A percentile compares a stretch with the other conserved stretches of the same genome.
These are phyloP conservation scores for Fusarium zealandicum DNA, from an alignment of 2,329 filamentous ascomycete genomes.

Conservation along the genomic window DNA sequence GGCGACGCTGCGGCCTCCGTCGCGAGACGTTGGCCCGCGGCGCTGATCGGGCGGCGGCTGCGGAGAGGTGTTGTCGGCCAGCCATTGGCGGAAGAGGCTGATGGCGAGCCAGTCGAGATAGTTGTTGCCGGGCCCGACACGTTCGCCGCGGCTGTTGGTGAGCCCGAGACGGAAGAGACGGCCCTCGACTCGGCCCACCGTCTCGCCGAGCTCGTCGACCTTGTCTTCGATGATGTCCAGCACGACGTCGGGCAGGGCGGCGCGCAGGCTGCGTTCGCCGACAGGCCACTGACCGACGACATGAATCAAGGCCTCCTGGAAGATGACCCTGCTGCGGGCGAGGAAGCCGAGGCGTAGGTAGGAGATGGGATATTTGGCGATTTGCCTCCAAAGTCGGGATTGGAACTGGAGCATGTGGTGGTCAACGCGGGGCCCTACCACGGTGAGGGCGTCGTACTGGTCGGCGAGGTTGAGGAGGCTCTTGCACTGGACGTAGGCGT, in stretches of 20 bases:
- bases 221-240: constrained; percentile 95
- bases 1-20: constrained; percentile 43
- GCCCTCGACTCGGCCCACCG: constrained; percentile 79
- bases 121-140: constrained; percentile 78
- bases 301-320: constrained; percentile 87
- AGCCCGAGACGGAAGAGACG: constrained; percentile 83
- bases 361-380: constrained; percentile 92
- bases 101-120: constrained; percentile 92
- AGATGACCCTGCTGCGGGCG: constrained; percentile 82
- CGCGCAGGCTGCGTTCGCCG: constrained; percentile 77
- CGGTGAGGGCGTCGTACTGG: constrained; percentile 88
- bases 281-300: constrained; percentile 94
- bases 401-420: constrained; percentile 94
- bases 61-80: constrained; percentile 87
- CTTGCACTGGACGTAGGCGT: constrained; percentile 94
- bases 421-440: constrained; percentile 88
- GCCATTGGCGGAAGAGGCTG: constrained; percentile 88
- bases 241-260: constrained; percentile 75
- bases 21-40: constrained; percentile 40
- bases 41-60: constrained; percentile 48
- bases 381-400: constrained; percentile 90
- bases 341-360: constrained; percentile 91
- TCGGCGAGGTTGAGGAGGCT: constrained; percentile 87
- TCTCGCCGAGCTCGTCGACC: constrained; percentile 87
- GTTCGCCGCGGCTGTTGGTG: constrained; percentile 80